Conservation (phyloP, 2,329 filamentous ascomycete genomes). For the Leptographium radiaticola region DNA sequence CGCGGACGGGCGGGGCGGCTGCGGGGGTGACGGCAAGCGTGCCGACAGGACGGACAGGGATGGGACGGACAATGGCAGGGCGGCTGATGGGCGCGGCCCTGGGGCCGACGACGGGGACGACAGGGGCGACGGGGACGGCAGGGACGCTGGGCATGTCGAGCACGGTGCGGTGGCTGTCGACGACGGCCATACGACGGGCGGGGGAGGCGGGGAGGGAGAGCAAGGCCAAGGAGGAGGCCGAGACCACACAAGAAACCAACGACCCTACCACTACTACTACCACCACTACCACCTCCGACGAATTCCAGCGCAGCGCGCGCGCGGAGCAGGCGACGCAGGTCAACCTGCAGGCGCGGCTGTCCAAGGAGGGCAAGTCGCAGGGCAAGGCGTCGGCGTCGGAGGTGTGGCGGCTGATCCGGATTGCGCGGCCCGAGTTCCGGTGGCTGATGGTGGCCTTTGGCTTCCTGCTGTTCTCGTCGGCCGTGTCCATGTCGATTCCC, state of each 20-base stretch:
- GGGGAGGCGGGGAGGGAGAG: too few relatives aligned
- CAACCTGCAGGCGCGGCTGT: constrained; percentile 76
- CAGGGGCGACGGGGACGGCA: background rate
- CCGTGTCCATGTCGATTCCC: constrained; percentile 90
- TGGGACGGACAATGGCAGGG: background rate
- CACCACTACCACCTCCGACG: constrained; percentile 14
- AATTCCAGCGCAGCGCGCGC: constrained; percentile 50
- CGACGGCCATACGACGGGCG: background rate
- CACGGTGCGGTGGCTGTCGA: too few relatives aligned
- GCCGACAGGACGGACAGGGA: background rate
- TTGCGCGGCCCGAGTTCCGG: constrained; percentile 72
- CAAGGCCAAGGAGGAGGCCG: too few relatives aligned
- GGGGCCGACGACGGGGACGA: background rate
- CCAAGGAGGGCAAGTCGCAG: constrained; percentile 58
- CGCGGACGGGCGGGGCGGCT: background rate
- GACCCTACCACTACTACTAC: constrained; percentile 13
- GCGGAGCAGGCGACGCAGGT: constrained; percentile 78
- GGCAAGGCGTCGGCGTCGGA: constrained; percentile 54
- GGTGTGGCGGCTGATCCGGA: constrained; percentile 76
- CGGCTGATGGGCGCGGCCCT: background rate
- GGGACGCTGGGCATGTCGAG: too few relatives aligned
- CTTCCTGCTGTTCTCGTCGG: constrained; percentile 77
- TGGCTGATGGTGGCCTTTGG: constrained; percentile 69
- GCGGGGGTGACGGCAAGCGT: background rate
- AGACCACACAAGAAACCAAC: constrained; percentile 14